Base-by-base conservation (phyloP, 192 early-diverging fungal species). In the Coemansia sp. region DNA sequence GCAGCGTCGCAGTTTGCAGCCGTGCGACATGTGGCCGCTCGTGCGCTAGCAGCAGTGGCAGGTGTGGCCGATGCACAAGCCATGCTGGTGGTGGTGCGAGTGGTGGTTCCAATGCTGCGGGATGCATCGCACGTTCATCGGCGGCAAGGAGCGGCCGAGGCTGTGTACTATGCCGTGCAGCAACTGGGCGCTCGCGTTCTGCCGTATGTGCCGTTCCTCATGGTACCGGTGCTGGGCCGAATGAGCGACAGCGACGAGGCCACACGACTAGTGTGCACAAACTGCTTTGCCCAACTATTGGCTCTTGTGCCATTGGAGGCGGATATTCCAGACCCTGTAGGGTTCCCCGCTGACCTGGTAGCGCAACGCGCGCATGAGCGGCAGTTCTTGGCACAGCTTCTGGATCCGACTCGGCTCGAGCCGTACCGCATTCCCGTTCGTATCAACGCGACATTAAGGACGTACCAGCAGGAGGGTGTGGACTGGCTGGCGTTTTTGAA, bases 401-500 rank as follows among this genome's bases (percentile, higher is more conserved):
- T 98, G 58, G 97, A 96, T 51, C 87, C 88, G 57, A 85, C 88
- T 12, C 92, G 94, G 61, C 81, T 97, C 8, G 92, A 96, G 57
- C 84, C 87, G n/a, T 96, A 91, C 77, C 63, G 81, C 17, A 86
- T 99, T 21, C 94, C 95, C 0, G 88, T 93, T 34, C 86, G 80
- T n/a, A 91, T 99, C 77, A 93, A 93, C 34, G 97, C 95, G 0
- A 91, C 94, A 60, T 75, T 99, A 62, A 82, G 97, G 57, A 86
- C 87, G 77, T 99, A 99, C 81, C 97, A 99, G 73, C 94, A 96
- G 72, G 97, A 98, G 60, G 97, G 97, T 50, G 91, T 99, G 34
- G 95, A 91, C 83, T 99, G 97, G 97, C 80, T 99, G 58, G 93
- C 94, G 12, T 99, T 99, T 71, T 83, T 99, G 60, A 95, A 94